Percentiles rank a stretch among this genome's conserved stretches.
phyloP scores from a whole-genome alignment of 1,284 basidiomycete genomes.

The Sanghuangporus sanghuang region DNA sequence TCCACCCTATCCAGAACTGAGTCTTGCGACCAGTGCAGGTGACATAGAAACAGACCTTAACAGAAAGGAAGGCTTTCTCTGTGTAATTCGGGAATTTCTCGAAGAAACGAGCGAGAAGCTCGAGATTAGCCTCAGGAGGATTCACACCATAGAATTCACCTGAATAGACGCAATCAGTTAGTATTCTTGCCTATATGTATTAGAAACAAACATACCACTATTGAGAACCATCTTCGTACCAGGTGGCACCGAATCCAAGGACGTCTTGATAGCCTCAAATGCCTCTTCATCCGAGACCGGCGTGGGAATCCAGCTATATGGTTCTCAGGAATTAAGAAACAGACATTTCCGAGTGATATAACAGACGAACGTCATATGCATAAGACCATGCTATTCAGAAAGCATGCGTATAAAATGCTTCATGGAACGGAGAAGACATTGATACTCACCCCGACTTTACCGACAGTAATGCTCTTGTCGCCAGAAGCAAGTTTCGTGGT shows the following conservation, averaged over 20 bases:
- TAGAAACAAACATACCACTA: conserved; percentile 32
- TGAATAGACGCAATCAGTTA: background rate
- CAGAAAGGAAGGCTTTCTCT: conserved; percentile 45
- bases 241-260: conserved; percentile 45
- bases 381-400: conserved; percentile 32
- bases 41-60: conserved; percentile 27
- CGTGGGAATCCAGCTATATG: conserved; percentile 30
- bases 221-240: conserved; percentile 45
- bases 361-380: conserved; percentile 46
- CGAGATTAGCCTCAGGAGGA: conserved; percentile 33
- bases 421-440: background rate
- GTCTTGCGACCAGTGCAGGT: background rate
- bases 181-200: background rate
- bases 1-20: conserved; percentile 37
- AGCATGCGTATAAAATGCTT: background rate
- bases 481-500: conserved; percentile 2
- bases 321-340: background rate
- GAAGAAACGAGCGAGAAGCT: conserved; percentile 42
- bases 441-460: conserved; percentile 7
- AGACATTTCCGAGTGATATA: background rate
- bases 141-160: conserved; percentile 40
- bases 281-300: conserved; percentile 47
- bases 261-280: conserved; percentile 60
- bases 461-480: background rate
- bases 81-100: conserved; percentile 48